A percentile compares a stretch with the other conserved stretches of the same genome.
These are phyloP conservation scores for Hura crepitans DNA, from an alignment of 441 rosid species.

Conservation along the genomic window DNA sequence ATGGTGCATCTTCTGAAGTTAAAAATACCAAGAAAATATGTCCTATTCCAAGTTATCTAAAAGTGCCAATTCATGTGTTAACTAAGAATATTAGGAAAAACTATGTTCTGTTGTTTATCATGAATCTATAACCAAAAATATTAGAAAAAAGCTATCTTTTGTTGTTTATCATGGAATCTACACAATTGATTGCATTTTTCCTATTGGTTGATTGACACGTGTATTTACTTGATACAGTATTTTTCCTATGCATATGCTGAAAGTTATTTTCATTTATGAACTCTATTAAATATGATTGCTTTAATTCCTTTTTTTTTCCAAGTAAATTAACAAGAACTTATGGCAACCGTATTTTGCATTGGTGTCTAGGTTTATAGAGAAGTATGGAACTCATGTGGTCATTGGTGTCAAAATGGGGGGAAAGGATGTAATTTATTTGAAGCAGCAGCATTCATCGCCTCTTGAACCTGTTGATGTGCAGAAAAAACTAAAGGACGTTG, in stretches of 20 bases:
- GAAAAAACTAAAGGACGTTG: conserved; percentile 69
- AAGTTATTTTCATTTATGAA: not conserved
- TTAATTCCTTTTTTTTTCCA: not conserved
- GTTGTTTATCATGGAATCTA: not conserved
- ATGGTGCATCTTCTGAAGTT: not conserved
- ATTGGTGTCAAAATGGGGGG: conserved; percentile 97
- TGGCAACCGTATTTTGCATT: too few species aligned
- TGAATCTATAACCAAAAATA: too few species aligned
- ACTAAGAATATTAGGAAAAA: too few species aligned
- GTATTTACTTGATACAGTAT: not conserved
- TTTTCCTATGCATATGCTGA: not conserved
- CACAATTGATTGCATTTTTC: not conserved
- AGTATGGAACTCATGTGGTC: conserved; percentile 81
- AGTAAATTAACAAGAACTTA: not conserved
- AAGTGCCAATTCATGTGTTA: too few species aligned
- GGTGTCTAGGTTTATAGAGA: conserved; percentile 74
- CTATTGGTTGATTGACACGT: not conserved
- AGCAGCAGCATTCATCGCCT: conserved; percentile 73
- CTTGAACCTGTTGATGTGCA: conserved; percentile 74
- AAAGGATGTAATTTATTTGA: conserved; percentile 77
- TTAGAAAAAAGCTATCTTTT: not conserved
- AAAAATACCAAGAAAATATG: not conserved
- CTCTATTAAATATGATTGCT: not conserved
- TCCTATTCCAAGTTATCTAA: too few species aligned
- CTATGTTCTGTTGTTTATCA: too few species aligned